Base-by-base conservation (phyloP, 2,329 filamentous ascomycete genomes). In the Stagonosporopsis rhizophila region DNA sequence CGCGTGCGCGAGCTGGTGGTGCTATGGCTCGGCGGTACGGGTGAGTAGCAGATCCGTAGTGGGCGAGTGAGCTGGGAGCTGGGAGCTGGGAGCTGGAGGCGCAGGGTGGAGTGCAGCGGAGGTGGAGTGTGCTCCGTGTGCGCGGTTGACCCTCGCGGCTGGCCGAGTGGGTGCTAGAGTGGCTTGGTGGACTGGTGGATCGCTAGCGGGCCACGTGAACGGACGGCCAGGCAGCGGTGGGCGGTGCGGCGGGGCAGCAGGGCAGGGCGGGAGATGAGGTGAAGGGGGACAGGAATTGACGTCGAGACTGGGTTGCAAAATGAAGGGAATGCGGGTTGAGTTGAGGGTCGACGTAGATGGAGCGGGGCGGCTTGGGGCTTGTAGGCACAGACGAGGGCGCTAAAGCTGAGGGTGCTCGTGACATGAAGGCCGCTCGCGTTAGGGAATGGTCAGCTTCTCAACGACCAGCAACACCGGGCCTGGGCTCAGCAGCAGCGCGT, bases 1-100 rank as follows among this genome's bases (percentile, higher is more conserved):
- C 58, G 65, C 58, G 61, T 64, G 64, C 68, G 70, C 68, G 66
- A 70, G 69, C 68, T 32, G 30, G 14, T n/a, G 30, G 4, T 73
- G 75, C 68, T 79, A 77, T 74, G 72, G 77, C 64, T 75, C 75
- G 64, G 68, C 72, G 38, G 73, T 67, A 64, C 70, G 69, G 69
- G 71, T 73, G 74, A 76, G 77, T 72, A 78, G 77, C 71, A 78
- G 77, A 79, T 81, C 82, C 82, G 84, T 85, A 74, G 76, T 85
- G 83, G 83, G 82, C 56, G 44, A 42, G 41, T 49, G 41, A 45
- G 46, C 35, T 50, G 62, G 23, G 23, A 30, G 27, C 27, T 30
- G 27, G 27, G 27, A 9, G 27, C 28, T 14, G 41, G 50, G 39
- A 45, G 46, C 35, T 50, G 62, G 56, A 58, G 65, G 57, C 38